Evolutionary conservation across 192 early-diverging fungal species (phyloP), one percentile per base, ranked within the genome.

Genomic region (Diversispora eburnea): DNA sequence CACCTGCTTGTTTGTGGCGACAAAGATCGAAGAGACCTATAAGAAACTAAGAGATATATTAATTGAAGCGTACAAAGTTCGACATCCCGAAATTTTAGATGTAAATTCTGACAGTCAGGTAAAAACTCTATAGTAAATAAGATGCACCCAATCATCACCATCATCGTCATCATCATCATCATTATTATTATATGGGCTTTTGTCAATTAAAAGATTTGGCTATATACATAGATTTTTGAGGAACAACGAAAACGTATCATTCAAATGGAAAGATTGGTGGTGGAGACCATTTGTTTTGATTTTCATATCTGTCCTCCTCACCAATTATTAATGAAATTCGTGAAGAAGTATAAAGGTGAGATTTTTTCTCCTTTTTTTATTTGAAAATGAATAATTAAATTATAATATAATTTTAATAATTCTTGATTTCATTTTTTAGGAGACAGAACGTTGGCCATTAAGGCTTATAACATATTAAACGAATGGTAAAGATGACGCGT

Each of bases 21-120:
- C 88, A 55, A 95, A 95, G 70, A 90, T 94, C 68, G 93, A 95
- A 62, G 94, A 95, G 60, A 94, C 92, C 0, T 88, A 90, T 57
- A 95, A 95, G 68, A 91, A 90, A 66, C 78, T 92, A 22, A 88
- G 90, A 66, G 94, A 95, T 68, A 90, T 95, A 6, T 82, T 92
- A 54, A 81, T 91, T 4, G 85, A 82, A 42, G 86, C 87, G 0
- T 87, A 87, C 47, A 76, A 79, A 43, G 77, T 85, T n/a, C 65
- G 78, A 45, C 79, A 85, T 54, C 83, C 87, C 1, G 77, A 82
- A 7, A 77, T 76, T 15, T 71, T 84, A 43, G 86, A 89, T 73
- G 78, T 84, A 43, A 84, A 88, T 67, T 75, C 81, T 20, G 87
- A 88, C 52, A 77, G 78, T 70, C 79, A 84, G 68, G 84, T 88